A percentile compares a stretch with the other conserved stretches of the same genome.
These are phyloP conservation scores for Puya raimondii DNA, from an alignment of 176 grass and related monocot genomes.

Conservation along the genomic window DNA sequence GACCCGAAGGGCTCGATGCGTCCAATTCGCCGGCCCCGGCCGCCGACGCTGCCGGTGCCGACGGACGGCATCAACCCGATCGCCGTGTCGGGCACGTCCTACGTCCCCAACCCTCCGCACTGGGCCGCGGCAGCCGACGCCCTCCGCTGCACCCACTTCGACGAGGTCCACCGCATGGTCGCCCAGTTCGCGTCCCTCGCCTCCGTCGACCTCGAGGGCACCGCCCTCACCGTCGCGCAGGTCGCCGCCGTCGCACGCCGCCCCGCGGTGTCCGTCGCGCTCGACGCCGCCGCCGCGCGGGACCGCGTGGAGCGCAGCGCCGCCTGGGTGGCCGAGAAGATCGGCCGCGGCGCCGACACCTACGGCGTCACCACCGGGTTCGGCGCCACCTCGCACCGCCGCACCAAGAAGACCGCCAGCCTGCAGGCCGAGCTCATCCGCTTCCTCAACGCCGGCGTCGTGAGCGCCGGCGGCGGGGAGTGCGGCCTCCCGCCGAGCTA, in stretches of 20 bases:
- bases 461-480: not conserved
- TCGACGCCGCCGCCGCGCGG: not conserved
- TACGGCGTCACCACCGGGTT: constrained; percentile 17
- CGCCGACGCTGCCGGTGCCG: constrained; percentile 11
- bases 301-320: constrained; percentile 12
- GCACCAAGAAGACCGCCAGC: constrained; percentile 7
- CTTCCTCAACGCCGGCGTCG: constrained; percentile 15
- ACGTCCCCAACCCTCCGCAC: constrained; percentile 9
- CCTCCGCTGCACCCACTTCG: constrained; percentile 6
- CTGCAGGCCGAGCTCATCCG: constrained; percentile 17
- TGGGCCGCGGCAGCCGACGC: constrained; percentile 14
- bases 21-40: not conserved
- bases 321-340: constrained; percentile 5
- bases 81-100: constrained; percentile 12
- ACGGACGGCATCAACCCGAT: constrained; percentile 11
- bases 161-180: constrained; percentile 21
- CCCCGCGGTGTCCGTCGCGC: not conserved
- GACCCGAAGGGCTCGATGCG: not conserved
- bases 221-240: constrained; percentile 16
- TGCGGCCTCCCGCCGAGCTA: constrained; percentile 3
- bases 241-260: constrained; percentile 14
- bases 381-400: constrained; percentile 14
- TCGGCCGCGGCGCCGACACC: constrained; percentile 5
- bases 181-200: constrained; percentile 11
- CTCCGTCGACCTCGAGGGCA: constrained; percentile 12